Conservation (phyloP, 2,329 filamentous ascomycete species). For the Arthrobotrys sphaeroides region DNA sequence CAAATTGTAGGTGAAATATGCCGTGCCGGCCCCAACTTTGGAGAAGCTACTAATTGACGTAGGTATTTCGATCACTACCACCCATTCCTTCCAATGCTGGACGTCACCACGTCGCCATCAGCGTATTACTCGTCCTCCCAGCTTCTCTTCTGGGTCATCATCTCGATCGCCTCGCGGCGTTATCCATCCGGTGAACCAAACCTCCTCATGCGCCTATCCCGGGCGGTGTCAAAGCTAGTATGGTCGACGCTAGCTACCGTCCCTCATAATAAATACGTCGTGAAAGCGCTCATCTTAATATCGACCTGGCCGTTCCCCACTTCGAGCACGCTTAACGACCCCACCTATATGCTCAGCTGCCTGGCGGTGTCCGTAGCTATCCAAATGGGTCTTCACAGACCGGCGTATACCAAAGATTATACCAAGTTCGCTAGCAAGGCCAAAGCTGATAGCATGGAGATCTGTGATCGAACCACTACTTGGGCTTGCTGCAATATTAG, state of each 20-base stretch:
- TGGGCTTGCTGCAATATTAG: slow-evolving; percentile 90
- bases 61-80: slow-evolving; percentile 78
- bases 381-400: slow-evolving; percentile 81
- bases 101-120: slow-evolving; percentile 73
- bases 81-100: slow-evolving; percentile 79
- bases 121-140: slow-evolving; percentile 79
- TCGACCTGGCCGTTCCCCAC: slow-evolving; percentile 85
- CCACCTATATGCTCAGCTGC: slow-evolving; percentile 81
- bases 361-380: slow-evolving; percentile 89
- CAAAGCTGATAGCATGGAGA: slow-evolving; percentile 78
- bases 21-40: no score
- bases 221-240: slow-evolving; percentile 73
- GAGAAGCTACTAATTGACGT: background rate
- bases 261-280: slow-evolving; percentile 79
- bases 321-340: slow-evolving; percentile 81
- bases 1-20: slow-evolving; percentile 64
- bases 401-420: slow-evolving; percentile 84
- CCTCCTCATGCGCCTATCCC: slow-evolving; percentile 73
- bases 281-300: slow-evolving; percentile 80
- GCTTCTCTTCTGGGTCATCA: slow-evolving; percentile 85
- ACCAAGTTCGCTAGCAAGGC: slow-evolving; percentile 78
- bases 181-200: slow-evolving; percentile 70
- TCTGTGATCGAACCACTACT: slow-evolving; percentile 74
- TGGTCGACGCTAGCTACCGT: slow-evolving; percentile 82
- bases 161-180: slow-evolving; percentile 77